phyloP scores from a whole-genome alignment of 495 filamentous ascomycete genomes.

The Extremus antarcticus region DNA sequence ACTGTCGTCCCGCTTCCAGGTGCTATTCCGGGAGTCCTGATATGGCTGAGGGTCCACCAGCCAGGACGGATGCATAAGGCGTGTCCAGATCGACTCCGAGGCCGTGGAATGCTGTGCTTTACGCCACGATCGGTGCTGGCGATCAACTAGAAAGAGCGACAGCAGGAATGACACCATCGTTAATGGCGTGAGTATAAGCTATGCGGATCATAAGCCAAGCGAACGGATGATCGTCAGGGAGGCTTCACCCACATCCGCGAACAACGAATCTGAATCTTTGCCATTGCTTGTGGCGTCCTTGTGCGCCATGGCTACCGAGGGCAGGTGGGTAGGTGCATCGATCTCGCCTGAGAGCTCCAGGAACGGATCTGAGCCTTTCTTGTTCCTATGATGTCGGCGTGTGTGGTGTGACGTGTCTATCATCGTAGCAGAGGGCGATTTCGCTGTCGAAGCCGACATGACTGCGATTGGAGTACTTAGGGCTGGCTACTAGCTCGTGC shows the following conservation, averaged over 20 bases:
- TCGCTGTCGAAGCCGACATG: not conserved
- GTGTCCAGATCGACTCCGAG: not conserved
- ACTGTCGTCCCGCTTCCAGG: conserved; percentile 12
- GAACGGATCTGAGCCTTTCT: conserved; percentile 17
- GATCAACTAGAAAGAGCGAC: conserved; percentile 29
- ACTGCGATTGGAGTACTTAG: not conserved
- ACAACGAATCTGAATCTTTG: not conserved
- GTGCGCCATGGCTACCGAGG: not conserved
- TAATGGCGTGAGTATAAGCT: conserved; percentile 27
- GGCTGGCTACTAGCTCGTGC: too few species aligned
- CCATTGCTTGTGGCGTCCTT: too few species aligned
- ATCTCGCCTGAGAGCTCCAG: conserved; percentile 10
- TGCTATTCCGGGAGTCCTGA: conserved; percentile 17
- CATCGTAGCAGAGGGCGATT: not conserved
- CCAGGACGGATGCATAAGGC: conserved; percentile 10
- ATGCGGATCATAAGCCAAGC: not conserved
- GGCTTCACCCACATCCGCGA: conserved; percentile 12
- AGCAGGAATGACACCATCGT: conserved; percentile 30
- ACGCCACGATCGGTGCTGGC: conserved; percentile 25
- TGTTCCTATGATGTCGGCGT: conserved; percentile 7
- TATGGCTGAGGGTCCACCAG: conserved; percentile 29
- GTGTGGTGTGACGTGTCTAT: not conserved
- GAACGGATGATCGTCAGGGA: not conserved
- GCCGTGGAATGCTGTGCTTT: conserved; percentile 17
- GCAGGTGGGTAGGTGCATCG: not conserved